These are phyloP conservation scores for Eucalyptus erythrocorys DNA, from an alignment of 345 rosid species.

Conservation along the genomic window DNA sequence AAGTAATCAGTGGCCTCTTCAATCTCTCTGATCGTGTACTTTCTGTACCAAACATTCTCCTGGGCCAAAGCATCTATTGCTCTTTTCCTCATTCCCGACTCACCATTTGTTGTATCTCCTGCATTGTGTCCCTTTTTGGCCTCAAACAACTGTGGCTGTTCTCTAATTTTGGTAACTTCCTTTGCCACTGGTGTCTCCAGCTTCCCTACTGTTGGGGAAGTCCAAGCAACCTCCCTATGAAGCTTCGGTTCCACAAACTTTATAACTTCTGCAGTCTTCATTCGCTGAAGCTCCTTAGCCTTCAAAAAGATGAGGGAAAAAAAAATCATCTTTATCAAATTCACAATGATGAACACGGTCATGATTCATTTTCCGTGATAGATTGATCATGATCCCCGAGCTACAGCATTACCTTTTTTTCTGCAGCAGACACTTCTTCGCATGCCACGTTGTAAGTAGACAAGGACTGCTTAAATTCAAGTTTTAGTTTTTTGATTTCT, in stretches of 20 bases:
- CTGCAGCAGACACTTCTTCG: conserved; percentile 16
- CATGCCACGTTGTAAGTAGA: conserved; percentile 24
- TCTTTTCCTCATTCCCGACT: conserved; percentile 10
- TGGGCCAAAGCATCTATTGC: neutral
- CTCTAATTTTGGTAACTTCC: conserved; percentile 27
- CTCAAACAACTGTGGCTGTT: conserved; percentile 28
- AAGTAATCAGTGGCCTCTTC: conserved; percentile 58
- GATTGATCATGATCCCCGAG: neutral
- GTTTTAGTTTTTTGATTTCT: conserved; percentile 45
- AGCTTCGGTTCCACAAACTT: conserved; percentile 23
- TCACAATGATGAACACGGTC: neutral
- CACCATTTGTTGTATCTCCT: neutral
- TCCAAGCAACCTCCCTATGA: conserved; percentile 23
- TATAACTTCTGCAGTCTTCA: conserved; percentile 14
- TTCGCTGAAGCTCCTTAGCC: conserved; percentile 23
- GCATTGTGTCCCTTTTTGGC: neutral
- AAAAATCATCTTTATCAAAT: neutral
- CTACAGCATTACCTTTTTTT: conserved; percentile 28
- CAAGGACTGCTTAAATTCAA: conserved; percentile 39
- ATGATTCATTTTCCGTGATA: neutral
- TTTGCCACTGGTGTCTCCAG: conserved; percentile 23
- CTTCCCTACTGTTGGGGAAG: conserved; percentile 28
- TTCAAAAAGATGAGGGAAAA: neutral
- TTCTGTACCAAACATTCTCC: conserved; percentile 17
- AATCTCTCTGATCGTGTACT: conserved; percentile 47